Evolutionary conservation across 2,329 filamentous ascomycete species (phyloP), one percentile per base, ranked within the genome.

Genomic region (Penicillium verrucosum): DNA sequence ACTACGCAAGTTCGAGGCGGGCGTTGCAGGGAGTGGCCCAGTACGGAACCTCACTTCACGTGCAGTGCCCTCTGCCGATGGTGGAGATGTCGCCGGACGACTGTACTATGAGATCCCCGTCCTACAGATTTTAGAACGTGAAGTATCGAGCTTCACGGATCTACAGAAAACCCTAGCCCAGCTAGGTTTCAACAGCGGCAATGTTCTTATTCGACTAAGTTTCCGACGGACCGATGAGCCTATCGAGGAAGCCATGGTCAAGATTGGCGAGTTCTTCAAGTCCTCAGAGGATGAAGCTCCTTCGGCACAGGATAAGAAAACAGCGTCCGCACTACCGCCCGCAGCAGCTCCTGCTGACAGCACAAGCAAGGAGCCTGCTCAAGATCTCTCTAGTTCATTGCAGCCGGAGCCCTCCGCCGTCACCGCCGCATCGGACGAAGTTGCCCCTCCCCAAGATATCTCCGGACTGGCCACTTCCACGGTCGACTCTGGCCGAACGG

Each of bases 161-260:
- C 82, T 97, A 56, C 91, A 97, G 72, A 96, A 96, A 80, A 92
- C 90, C 1, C 75, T 99, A 44, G 87, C 86, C 5, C 90, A 96
- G 71, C 78, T 97, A 18, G 94, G 94, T 0, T 88, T 95, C 67
- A 95, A 92, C 70, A 88, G 85, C 46, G 93, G 94, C 6, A 93
- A 84, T 68, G 87, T 90, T 5, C 77, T 96, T 54, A 81, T 99
- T 53, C 84, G 90, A 56, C 76, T 99, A 58, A 85, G 81, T 34
- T 97, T 93, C 76, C 86, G 83, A 69, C 82, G 82, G 60, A 94
- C 90, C 7, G 86, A 89, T 12, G 85, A 85, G 70, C 92, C 92
- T 2, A 76, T 97, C 29, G 90, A 91, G 64, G 89, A 93, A 61
- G 93, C 93, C 10, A 91, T 96, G 86, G 78, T 80, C 45, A 83